These are phyloP conservation scores for Colletotrichum musae DNA, from an alignment of 2,329 filamentous ascomycete genomes.

Conservation along the genomic window DNA sequence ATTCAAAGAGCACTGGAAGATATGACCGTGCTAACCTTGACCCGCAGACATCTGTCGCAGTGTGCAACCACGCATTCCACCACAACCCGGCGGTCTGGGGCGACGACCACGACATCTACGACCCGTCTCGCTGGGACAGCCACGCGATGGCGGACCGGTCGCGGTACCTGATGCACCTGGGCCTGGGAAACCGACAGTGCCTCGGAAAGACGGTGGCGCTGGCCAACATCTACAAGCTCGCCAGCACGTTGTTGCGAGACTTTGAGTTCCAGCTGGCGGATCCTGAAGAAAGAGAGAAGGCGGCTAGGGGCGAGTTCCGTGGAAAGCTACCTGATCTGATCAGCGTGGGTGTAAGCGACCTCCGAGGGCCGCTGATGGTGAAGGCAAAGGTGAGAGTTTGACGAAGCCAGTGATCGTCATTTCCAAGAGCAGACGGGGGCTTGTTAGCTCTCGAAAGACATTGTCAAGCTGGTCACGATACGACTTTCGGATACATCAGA, in stretches of 20 bases:
- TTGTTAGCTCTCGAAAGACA: too few relatives aligned
- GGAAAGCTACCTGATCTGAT: conserved; percentile 8
- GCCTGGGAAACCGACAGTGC: conserved; percentile 30
- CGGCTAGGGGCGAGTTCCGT: background rate
- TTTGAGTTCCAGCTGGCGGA: conserved; percentile 27
- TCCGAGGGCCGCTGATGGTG: conserved; percentile 13
- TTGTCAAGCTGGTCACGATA: too few relatives aligned
- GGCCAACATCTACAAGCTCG: conserved; percentile 31
- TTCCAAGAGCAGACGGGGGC: too few relatives aligned
- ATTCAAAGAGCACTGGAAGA: too few relatives aligned
- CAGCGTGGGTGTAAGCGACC: conserved; percentile 28
- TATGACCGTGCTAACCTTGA: too few relatives aligned
- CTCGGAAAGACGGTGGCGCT: conserved; percentile 29
- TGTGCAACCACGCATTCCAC: conserved; percentile 29
- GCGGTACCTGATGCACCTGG: conserved; percentile 31
- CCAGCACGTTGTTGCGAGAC: conserved; percentile 14
- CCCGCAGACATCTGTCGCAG: conserved; percentile 18
- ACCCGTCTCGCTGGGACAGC: conserved; percentile 17
- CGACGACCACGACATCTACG: conserved; percentile 9
- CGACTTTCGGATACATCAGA: too few relatives aligned
- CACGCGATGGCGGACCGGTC: conserved; percentile 15
- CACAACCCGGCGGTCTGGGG: conserved; percentile 28
- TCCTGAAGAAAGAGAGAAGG: background rate
- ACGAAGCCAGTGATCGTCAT: background rate
- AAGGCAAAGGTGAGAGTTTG: background rate